A percentile compares a stretch with the other conserved stretches of the same genome.
phyloP scores from a whole-genome alignment of 345 rosid genomes.

The Syzygium oleosum region DNA sequence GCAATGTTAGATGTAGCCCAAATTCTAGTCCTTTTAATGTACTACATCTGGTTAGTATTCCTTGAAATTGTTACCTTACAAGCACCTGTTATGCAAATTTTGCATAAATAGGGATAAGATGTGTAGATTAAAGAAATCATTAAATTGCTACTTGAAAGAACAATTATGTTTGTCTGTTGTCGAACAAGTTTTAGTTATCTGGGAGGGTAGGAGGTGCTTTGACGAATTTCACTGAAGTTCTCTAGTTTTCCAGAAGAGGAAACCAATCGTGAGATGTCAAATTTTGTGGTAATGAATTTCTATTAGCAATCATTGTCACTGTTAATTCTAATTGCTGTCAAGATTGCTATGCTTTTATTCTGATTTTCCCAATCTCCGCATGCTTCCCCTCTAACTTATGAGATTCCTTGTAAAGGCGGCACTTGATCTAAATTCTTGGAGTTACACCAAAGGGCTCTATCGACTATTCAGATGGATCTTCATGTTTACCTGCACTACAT shows the following conservation, averaged over 20 bases:
- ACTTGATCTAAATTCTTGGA: neutral
- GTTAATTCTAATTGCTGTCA: neutral
- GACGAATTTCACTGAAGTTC: neutral
- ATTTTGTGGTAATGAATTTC: neutral
- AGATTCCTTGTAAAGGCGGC: neutral
- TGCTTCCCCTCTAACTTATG: neutral
- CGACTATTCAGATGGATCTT: neutral
- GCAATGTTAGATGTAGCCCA: neutral
- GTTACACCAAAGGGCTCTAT: neutral
- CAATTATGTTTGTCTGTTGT: neutral
- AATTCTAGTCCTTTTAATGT: neutral
- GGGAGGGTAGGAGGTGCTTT: neutral
- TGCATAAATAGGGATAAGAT: neutral
- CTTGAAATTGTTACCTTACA: neutral
- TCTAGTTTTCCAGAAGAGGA: neutral
- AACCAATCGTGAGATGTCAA: neutral
- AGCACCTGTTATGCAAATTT: neutral
- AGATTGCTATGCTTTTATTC: neutral
- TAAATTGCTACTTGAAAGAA: neutral
- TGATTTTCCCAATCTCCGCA: neutral
- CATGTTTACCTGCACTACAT: neutral
- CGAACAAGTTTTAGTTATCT: neutral
- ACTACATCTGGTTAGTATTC: neutral
- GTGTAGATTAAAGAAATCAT: neutral
- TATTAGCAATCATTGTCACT: neutral